phyloP scores from a whole-genome alignment of 306 rosid species.

The Fragaria ananassa region DNA sequence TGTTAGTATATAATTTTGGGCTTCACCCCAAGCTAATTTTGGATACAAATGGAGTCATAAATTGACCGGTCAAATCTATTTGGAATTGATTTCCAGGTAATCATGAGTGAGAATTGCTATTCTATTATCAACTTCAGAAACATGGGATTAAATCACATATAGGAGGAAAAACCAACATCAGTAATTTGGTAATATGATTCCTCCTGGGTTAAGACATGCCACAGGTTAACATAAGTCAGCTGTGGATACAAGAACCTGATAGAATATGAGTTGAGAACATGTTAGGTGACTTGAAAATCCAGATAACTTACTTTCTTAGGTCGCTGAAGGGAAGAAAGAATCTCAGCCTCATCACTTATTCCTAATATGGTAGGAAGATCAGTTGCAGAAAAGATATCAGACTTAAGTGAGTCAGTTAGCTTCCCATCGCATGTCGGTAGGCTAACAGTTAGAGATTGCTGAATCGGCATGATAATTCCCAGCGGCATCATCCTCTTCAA shows the following conservation, averaged over 20 bases:
- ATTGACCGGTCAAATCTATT: background rate
- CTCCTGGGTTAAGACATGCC: background rate
- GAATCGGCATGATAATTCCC: constrained; percentile 92
- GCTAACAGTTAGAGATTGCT: constrained; percentile 82
- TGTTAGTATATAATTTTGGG: background rate
- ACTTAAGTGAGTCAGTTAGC: constrained; percentile 48
- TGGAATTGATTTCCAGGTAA: background rate
- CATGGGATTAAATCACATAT: background rate
- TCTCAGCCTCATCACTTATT: constrained; percentile 94
- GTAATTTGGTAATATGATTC: constrained; percentile 1
- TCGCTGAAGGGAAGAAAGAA: constrained; percentile 93
- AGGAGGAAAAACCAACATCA: constrained; percentile 7
- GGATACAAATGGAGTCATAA: background rate
- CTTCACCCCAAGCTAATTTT: background rate
- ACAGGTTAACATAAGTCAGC: constrained; percentile 14
- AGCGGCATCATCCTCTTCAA: constrained; percentile 97
- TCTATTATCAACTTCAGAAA: background rate
- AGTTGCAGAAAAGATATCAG: constrained; percentile 68
- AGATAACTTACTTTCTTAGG: constrained; percentile 75
- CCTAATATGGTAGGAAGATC: constrained; percentile 93
- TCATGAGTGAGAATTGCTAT: background rate
- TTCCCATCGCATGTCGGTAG: constrained; percentile 73
- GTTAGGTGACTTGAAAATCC: constrained; percentile 13
- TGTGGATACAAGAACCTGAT: constrained; percentile 2
- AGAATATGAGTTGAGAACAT: constrained; percentile 14